Evolutionary conservation across 2,329 filamentous ascomycete species (phyloP).

Genomic region (Fusarium continuum): DNA sequence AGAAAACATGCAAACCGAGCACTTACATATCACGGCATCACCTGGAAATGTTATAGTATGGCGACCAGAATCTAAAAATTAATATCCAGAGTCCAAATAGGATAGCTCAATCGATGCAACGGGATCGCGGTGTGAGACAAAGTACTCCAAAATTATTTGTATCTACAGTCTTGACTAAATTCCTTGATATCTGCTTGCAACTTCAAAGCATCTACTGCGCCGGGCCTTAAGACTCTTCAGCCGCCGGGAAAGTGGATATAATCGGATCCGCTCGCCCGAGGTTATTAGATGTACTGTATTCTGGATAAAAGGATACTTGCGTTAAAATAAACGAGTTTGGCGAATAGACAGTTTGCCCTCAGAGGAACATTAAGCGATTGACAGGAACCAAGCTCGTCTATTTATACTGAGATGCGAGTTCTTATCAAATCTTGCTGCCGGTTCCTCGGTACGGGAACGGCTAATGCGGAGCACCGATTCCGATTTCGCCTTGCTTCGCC

Average conservation of each 20-base stretch:
- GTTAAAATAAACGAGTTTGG: neutral
- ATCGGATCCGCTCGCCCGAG: constrained; percentile 32
- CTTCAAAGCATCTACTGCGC: constrained; percentile 17
- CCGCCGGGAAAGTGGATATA: constrained; percentile 29
- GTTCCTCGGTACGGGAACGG: constrained; percentile 28
- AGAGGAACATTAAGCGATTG: neutral
- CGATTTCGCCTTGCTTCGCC: constrained; percentile 2
- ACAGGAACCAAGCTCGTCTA: neutral
- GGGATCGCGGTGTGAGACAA: neutral
- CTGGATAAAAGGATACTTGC: neutral
- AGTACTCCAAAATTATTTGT: neutral
- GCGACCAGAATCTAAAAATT: neutral
- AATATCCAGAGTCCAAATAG: neutral
- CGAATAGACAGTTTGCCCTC: no score
- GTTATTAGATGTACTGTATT: neutral
- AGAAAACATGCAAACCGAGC: neutral
- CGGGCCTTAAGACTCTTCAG: constrained; percentile 8
- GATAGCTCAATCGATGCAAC: neutral
- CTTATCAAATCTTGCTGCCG: constrained; percentile 23
- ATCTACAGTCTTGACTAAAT: neutral
- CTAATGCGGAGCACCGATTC: constrained; percentile 9
- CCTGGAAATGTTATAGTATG: neutral
- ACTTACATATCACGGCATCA: neutral
- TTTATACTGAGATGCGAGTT: neutral
- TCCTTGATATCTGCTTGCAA: neutral